These are phyloP conservation scores for Penicillium nucicola DNA, from an alignment of 495 filamentous ascomycete genomes.

Conservation along the genomic window DNA sequence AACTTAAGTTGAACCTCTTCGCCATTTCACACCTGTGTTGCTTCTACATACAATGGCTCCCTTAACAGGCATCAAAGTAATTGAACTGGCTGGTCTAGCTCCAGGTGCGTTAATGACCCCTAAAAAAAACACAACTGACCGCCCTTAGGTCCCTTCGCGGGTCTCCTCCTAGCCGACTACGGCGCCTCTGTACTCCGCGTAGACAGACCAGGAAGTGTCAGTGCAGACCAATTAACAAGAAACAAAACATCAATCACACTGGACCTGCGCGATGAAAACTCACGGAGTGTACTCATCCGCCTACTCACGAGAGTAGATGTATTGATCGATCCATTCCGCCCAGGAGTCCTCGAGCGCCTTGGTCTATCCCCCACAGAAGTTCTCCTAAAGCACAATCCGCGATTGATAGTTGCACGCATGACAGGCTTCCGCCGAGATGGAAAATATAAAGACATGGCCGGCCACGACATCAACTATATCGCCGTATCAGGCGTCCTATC, in stretches of 20 bases:
- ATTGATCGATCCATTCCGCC: slow-evolving; percentile 89
- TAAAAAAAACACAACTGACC: background rate
- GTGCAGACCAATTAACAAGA: slow-evolving; percentile 67
- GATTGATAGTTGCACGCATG: slow-evolving; percentile 77
- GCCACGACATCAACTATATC: slow-evolving; percentile 98
- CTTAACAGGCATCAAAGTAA: slow-evolving; percentile 71
- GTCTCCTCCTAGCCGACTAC: slow-evolving; percentile 83
- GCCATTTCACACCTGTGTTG: background rate
- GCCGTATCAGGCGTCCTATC: slow-evolving; percentile 78
- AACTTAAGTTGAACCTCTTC: background rate
- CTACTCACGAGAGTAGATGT: slow-evolving; percentile 66
- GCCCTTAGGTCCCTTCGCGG: slow-evolving; percentile 75
- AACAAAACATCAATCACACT: slow-evolving; percentile 75
- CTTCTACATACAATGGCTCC: slow-evolving; percentile 14
- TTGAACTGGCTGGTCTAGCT: slow-evolving; percentile 87
- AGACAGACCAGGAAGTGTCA: slow-evolving; percentile 56
- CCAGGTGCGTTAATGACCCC: slow-evolving; percentile 56
- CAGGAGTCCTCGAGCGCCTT: slow-evolving; percentile 82
- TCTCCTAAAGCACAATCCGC: slow-evolving; percentile 65
- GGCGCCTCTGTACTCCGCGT: slow-evolving; percentile 86
- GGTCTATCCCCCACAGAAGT: slow-evolving; percentile 63
- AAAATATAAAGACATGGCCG: slow-evolving; percentile 81
- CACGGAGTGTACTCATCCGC: slow-evolving; percentile 59
- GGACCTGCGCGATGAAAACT: slow-evolving; percentile 66
- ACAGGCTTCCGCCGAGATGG: slow-evolving; percentile 88